Evolutionary conservation across 768 basidiomycete species (phyloP), one percentile per base, ranked within the genome.

Genomic region (Mrakia gelida): DNA sequence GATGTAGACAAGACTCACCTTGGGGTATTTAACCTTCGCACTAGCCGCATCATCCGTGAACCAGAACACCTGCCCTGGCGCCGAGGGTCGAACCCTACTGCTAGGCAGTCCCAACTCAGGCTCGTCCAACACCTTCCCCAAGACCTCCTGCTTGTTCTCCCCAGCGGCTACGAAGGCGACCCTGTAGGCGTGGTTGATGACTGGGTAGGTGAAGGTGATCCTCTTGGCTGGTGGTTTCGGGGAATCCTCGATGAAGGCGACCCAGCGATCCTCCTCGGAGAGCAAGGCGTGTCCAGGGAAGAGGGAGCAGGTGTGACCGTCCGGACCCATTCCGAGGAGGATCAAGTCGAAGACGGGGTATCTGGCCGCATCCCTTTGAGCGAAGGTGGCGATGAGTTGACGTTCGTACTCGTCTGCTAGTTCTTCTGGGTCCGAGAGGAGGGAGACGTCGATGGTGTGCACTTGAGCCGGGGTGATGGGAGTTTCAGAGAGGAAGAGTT

Each of bases 261-360:
- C 92, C 97, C 97, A 99, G 79, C 93, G 89, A 84, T 94, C 93
- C 71, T 87, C 89, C 85, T 97, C 96, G n/a, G 85, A 79, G 71
- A 99, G 88, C 56, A 98, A 88, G 54, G 84, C 85, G 83, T 98
- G 96, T n/a, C 88, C 92, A 13, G 97, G 97, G 89, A 99, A 99
- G 81, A 99, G 90, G 10, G 93, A 95, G 79, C 92, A 94, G 61
- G 96, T 98, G 87, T 99, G 97, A n/a, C 96, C 96, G 84, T 98
- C 97, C 8, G 92, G 93, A 43, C 97, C 97, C 89, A 95, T 91
- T 71, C 97, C 97, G 73, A 99, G 91, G 63, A 99, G 89, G 86
- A 98, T 92, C 83, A 99, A 90, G 84, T 99, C 97, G 84, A 99
- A 98, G 73, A 97, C 88, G 80, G 97, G 97, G 88, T 98, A 98